Conservation (phyloP, 2,329 filamentous ascomycete species). For the Exophiala alcalophila region DNA sequence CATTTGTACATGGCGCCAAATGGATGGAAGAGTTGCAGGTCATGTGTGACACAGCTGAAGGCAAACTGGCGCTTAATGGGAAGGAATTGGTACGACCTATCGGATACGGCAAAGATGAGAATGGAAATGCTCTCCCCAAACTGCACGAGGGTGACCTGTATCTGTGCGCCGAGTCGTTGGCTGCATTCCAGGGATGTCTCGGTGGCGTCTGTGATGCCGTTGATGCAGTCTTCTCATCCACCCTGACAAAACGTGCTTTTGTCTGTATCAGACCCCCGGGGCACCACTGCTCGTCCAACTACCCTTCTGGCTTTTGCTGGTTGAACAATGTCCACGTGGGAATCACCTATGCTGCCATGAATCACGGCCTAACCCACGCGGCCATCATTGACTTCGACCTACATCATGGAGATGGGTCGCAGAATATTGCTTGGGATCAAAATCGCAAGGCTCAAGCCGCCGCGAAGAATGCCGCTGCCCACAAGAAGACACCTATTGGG, state of each 20-base stretch:
- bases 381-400: conserved; percentile 91
- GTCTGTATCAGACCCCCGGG: conserved; percentile 90
- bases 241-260: conserved; percentile 69
- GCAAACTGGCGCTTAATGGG: conserved; percentile 70
- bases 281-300: conserved; percentile 86
- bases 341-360: conserved; percentile 82
- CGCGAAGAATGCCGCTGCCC: conserved; percentile 67
- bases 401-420: conserved; percentile 93
- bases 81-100: conserved; percentile 71
- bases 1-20: conserved; percentile 81
- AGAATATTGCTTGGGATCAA: conserved; percentile 87
- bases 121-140: conserved; percentile 46
- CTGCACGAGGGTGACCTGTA: conserved; percentile 91
- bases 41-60: conserved; percentile 79
- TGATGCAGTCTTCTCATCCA: conserved; percentile 70
- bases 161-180: conserved; percentile 77
- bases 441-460: conserved; percentile 66
- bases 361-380: conserved; percentile 84
- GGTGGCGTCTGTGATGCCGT: conserved; percentile 93
- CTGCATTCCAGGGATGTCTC: conserved; percentile 84
- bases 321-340: conserved; percentile 97
- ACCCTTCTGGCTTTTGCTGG: conserved; percentile 97
- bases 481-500: conserved; percentile 83
- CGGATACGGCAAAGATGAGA: conserved; percentile 38
- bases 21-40: conserved; percentile 91